Percentiles rank a stretch among this genome's conserved stretches.
Evolutionary conservation across 306 rosid species (phyloP).

Genomic region (Glycine tomentella): DNA sequence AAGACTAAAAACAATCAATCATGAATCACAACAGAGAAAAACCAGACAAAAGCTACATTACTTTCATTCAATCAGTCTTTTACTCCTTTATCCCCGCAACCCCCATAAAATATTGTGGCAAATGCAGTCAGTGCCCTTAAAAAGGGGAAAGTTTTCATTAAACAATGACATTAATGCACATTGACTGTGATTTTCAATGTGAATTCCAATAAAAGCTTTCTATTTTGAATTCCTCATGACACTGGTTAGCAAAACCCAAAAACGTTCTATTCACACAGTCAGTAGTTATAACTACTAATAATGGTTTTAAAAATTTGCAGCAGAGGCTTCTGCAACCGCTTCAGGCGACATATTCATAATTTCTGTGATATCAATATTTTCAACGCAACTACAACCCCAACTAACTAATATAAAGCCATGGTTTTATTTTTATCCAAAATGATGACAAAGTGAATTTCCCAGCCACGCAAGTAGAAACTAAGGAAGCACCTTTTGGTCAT

Average conservation of each 20-base stretch:
- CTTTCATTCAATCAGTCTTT: slow-evolving; percentile 17
- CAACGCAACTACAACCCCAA: neutral
- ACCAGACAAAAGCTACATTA: slow-evolving; percentile 12
- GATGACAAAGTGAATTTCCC: neutral
- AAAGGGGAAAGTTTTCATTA: too few species aligned
- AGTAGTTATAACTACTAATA: too few species aligned
- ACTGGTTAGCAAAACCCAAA: neutral
- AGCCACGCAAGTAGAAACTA: neutral
- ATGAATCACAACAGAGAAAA: slow-evolving; percentile 7
- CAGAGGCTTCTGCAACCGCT: neutral
- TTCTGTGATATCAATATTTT: neutral
- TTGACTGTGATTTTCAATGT: too few species aligned
- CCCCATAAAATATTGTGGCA: too few species aligned
- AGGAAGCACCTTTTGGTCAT: slow-evolving; percentile 89
- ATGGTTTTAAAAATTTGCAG: too few species aligned
- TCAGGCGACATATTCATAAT: neutral
- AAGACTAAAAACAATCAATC: neutral
- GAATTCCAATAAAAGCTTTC: too few species aligned
- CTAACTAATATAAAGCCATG: neutral
- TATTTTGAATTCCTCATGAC: too few species aligned
- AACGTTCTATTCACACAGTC: neutral
- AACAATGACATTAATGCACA: too few species aligned
- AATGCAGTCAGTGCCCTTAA: too few species aligned
- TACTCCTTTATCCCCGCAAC: neutral
- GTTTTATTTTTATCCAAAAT: slow-evolving; percentile 4